These are phyloP conservation scores for Saccharomyces uvarum DNA, from an alignment of 1,139 yeast species.

Conservation along the genomic window DNA sequence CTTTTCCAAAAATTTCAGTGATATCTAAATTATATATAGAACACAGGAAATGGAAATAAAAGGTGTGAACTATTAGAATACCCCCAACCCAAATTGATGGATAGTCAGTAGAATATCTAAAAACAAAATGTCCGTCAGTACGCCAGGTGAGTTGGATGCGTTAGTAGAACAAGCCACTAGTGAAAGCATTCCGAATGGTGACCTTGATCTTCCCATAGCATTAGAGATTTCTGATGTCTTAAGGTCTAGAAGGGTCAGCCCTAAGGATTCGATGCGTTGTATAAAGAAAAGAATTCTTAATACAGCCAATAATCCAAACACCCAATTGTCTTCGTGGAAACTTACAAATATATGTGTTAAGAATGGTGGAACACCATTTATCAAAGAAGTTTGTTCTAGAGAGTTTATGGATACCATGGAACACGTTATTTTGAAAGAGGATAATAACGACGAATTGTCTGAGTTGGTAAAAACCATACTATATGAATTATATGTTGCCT, in stretches of 20 bases:
- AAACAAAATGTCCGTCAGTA: conserved; percentile 8
- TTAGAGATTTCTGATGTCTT: conserved; percentile 84
- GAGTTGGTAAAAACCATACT: conserved; percentile 53
- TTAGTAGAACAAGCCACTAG: conserved; percentile 75
- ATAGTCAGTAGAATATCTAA: conserved; percentile 1
- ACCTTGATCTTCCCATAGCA: conserved; percentile 61
- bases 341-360: conserved; percentile 81
- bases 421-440: conserved; percentile 32
- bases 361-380: conserved; percentile 84
- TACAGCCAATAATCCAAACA: conserved; percentile 62
- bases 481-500: conserved; percentile 72
- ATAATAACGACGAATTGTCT: conserved; percentile 48
- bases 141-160: conserved; percentile 46
- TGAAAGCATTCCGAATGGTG: conserved; percentile 87
- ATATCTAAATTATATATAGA: neutral
- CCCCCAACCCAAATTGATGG: neutral
- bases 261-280: conserved; percentile 79
- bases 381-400: conserved; percentile 69
- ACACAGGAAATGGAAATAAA: neutral
- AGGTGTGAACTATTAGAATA: neutral
- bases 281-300: conserved; percentile 65
- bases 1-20: neutral
- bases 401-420: conserved; percentile 78
- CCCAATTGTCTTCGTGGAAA: conserved; percentile 65
- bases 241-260: conserved; percentile 71